Percentiles rank a stretch among this genome's conserved stretches.
Evolutionary conservation across 2,329 filamentous ascomycete species (phyloP).

Genomic region (Hypoxylon sp.): DNA sequence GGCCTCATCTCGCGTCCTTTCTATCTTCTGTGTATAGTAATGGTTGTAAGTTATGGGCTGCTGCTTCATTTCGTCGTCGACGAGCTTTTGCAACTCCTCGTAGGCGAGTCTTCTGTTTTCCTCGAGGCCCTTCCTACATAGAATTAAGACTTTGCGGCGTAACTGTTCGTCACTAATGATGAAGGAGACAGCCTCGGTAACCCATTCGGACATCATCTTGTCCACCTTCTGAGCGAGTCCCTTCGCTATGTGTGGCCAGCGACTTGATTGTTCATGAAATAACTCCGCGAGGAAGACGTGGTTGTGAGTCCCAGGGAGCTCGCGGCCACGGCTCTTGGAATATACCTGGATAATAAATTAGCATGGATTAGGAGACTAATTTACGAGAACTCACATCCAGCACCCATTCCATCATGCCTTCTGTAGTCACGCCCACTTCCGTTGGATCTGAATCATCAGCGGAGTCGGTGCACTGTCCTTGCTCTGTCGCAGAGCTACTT

Average conservation of each 20-base stretch:
- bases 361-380: background rate
- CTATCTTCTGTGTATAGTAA: conserved; percentile 52
- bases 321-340: conserved; percentile 26
- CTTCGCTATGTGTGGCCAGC: conserved; percentile 51
- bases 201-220: background rate
- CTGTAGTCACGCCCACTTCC: background rate
- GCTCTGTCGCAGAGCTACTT: background rate
- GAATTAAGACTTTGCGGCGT: background rate
- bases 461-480: background rate
- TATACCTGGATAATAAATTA: background rate
- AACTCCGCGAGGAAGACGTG: conserved; percentile 55
- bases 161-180: background rate
- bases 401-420: background rate
- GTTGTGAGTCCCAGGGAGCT: conserved; percentile 56
- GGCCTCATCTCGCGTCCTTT: conserved; percentile 19
- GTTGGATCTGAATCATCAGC: background rate
- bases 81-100: conserved; percentile 48
- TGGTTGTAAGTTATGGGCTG: conserved; percentile 55
- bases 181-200: background rate
- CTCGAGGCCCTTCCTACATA: background rate
- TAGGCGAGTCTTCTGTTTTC: conserved; percentile 7
- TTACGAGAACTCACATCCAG: background rate
- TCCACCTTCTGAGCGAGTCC: conserved; percentile 26
- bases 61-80: conserved; percentile 47
- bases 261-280: conserved; percentile 55